Evolutionary conservation across 2,329 filamentous ascomycete species (phyloP).

Genomic region (Sarocladium brachiariae): DNA sequence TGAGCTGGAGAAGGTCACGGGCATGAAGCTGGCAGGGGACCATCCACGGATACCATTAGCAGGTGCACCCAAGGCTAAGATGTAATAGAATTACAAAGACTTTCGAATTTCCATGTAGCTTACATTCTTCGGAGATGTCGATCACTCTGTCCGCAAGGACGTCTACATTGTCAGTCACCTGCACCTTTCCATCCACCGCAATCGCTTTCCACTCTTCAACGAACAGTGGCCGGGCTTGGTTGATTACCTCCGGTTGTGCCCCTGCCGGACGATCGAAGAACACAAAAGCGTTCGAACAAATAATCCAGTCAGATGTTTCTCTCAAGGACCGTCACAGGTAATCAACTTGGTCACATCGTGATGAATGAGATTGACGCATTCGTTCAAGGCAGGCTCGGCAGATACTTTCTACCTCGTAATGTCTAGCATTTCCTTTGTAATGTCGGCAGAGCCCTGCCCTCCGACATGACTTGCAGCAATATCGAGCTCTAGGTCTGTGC

Average conservation of each 20-base stretch:
- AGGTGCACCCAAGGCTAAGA: constrained; percentile 31
- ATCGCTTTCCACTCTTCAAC: constrained; percentile 22
- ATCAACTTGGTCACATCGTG: constrained; percentile 23
- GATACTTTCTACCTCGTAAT: constrained; percentile 19
- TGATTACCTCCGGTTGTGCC: constrained; percentile 17
- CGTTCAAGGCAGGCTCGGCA: constrained; percentile 12
- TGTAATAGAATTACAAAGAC: constrained; percentile 19
- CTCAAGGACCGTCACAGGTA: constrained; percentile 14
- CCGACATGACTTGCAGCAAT: constrained; percentile 21
- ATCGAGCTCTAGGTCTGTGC: constrained; percentile 26
- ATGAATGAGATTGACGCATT: constrained; percentile 18
- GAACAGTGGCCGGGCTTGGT: constrained; percentile 20
- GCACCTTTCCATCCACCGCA: constrained; percentile 23
- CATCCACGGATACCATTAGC: constrained; percentile 43
- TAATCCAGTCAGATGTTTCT: constrained; percentile 22
- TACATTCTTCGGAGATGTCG: too few species aligned
- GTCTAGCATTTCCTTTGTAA: constrained; percentile 24
- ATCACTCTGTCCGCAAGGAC: too few species aligned
- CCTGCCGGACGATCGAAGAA: constrained; percentile 21
- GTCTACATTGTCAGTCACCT: constrained; percentile 22
- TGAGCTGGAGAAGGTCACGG: constrained; percentile 69
- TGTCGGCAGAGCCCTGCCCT: constrained; percentile 22
- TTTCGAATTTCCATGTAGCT: too few species aligned
- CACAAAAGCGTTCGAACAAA: constrained; percentile 29
- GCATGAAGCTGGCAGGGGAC: constrained; percentile 52